A percentile compares a stretch with the other conserved stretches of the same genome.
Conservation (phyloP, 176 grass and related monocot species). For the Carex kokanica region DNA sequence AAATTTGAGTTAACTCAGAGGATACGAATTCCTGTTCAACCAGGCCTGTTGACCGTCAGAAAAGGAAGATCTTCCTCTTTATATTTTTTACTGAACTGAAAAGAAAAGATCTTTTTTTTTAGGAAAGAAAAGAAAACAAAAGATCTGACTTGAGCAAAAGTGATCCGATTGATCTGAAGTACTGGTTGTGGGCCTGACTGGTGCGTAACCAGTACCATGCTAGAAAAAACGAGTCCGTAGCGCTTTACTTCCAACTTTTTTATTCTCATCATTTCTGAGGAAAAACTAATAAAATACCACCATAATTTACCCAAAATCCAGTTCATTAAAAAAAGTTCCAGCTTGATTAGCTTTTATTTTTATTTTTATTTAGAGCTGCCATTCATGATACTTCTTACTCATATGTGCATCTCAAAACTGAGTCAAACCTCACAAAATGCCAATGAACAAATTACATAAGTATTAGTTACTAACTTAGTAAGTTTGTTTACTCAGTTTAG, state of each 20-base stretch:
- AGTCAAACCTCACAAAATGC: neutral
- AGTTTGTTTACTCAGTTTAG: constrained; percentile 56
- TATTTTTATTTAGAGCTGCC: neutral
- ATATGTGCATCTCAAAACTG: neutral
- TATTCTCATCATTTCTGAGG: neutral
- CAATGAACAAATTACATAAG: neutral
- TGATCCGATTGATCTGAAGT: neutral
- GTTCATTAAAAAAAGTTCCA: neutral
- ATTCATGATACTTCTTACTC: neutral
- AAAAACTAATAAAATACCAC: neutral
- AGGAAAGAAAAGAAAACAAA: too few relatives aligned
- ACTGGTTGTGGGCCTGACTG: neutral
- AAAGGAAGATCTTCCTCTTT: neutral
- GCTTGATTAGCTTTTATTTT: neutral
- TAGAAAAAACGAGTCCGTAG: neutral
- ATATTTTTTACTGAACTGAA: neutral
- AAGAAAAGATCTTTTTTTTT: too few relatives aligned
- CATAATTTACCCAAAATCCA: neutral
- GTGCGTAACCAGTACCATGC: neutral
- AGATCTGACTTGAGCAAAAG: too few relatives aligned
- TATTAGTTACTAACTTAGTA: neutral
- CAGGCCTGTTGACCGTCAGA: neutral
- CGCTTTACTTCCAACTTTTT: neutral
- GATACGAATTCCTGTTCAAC: too few relatives aligned
- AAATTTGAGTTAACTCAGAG: too few relatives aligned